Evolutionary conservation across 2,329 filamentous ascomycete species (phyloP).

Genomic region (Aspergillus fijiensis): DNA sequence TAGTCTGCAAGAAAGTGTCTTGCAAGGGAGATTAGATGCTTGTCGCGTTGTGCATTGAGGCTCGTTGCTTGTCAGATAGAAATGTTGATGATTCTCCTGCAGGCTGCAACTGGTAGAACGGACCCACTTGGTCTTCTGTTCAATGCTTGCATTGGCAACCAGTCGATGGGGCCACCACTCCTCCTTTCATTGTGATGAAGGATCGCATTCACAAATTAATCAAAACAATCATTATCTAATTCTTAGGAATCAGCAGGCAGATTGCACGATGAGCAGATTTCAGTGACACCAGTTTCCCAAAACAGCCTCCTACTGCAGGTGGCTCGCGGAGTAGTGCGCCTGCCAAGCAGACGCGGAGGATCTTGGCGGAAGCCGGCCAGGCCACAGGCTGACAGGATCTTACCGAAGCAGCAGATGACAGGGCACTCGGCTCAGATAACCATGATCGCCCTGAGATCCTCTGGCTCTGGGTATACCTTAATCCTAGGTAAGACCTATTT

Average conservation of each 20-base stretch:
- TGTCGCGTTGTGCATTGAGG: neutral
- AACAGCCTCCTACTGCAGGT: neutral
- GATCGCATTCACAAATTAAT: neutral
- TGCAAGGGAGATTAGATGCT: too few species aligned
- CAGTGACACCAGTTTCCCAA: neutral
- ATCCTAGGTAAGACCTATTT: too few species aligned
- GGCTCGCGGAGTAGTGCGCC: neutral
- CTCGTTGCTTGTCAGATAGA: neutral
- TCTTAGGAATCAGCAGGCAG: neutral
- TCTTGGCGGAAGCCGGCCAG: neutral
- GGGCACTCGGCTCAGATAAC: too few species aligned
- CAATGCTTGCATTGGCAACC: neutral
- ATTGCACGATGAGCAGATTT: neutral
- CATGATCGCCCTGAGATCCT: too few species aligned
- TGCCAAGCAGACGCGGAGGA: neutral
- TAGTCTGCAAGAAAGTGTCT: too few species aligned
- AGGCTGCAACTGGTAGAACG: neutral
- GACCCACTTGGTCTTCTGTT: neutral
- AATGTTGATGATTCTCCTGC: neutral
- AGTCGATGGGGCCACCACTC: neutral
- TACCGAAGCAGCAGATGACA: too few species aligned
- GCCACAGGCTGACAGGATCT: neutral
- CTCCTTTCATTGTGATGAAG: neutral
- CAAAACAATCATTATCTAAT: neutral
- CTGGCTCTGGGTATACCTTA: too few species aligned